These are phyloP conservation scores for Blastomyces silverae DNA, from an alignment of 2,329 filamentous ascomycete genomes.

Conservation along the genomic window DNA sequence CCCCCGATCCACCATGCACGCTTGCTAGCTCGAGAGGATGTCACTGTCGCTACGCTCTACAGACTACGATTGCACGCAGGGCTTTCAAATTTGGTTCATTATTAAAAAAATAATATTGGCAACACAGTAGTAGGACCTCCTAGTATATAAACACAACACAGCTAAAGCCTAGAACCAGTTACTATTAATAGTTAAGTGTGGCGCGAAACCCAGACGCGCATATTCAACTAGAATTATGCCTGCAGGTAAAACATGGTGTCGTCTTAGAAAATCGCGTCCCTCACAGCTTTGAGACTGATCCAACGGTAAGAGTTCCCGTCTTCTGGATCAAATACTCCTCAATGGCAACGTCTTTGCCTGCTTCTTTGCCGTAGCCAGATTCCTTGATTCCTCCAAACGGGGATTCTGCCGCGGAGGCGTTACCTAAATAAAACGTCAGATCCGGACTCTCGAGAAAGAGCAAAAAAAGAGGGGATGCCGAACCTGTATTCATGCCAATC, in stretches of 20 bases:
- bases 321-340: conserved; percentile 58
- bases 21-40: too few species aligned
- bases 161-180: neutral
- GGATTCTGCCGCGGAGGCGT: neutral
- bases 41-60: too few species aligned
- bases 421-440: neutral
- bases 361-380: conserved; percentile 3
- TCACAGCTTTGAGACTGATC: conserved; percentile 27
- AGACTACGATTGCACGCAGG: too few species aligned
- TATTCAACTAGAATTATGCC: neutral
- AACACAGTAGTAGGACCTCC: too few species aligned
- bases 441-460: neutral
- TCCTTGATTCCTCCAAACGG: conserved; percentile 13
- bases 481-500: conserved; percentile 56
- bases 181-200: neutral
- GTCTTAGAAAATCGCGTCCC: neutral
- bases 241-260: neutral
- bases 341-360: conserved; percentile 50
- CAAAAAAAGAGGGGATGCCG: neutral
- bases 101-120: too few species aligned
- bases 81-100: too few species aligned
- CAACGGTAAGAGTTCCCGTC: conserved; percentile 57
- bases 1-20: too few species aligned
- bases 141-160: too few species aligned
- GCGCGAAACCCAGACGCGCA: neutral